Conservation (phyloP, 2,329 filamentous ascomycete species). For the Pyrenophora seminiperda region DNA sequence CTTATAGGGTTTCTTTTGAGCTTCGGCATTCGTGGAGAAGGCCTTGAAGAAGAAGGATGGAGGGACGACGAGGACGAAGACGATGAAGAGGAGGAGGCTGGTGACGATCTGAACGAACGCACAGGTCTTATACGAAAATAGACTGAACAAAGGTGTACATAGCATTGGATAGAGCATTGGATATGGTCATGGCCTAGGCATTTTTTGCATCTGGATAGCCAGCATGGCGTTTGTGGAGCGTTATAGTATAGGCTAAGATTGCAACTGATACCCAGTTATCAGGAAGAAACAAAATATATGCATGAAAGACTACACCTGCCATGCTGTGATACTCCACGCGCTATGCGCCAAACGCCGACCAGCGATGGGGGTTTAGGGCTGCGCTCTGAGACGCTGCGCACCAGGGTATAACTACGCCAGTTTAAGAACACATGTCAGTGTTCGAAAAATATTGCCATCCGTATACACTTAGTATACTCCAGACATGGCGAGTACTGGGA, state of each 20-base stretch:
- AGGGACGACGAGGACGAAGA: slow-evolving; percentile 46
- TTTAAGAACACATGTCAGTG: too few species aligned
- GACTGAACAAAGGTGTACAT: background rate
- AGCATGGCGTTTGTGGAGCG: slow-evolving; percentile 18
- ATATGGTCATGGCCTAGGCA: slow-evolving; percentile 10
- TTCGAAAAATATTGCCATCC: too few species aligned
- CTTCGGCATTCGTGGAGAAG: slow-evolving; percentile 72
- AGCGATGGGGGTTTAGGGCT: too few species aligned
- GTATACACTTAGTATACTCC: too few species aligned
- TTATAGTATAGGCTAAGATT: background rate
- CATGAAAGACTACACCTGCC: background rate
- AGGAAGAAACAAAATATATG: background rate
- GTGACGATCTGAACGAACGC: slow-evolving; percentile 31
- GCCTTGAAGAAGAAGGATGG: slow-evolving; percentile 64
- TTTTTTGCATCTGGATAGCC: slow-evolving; percentile 6
- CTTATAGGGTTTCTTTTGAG: slow-evolving; percentile 80
- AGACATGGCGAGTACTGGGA: too few species aligned
- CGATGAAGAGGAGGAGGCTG: slow-evolving; percentile 34
- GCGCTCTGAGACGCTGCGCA: too few species aligned
- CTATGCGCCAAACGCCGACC: background rate
- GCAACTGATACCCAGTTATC: background rate
- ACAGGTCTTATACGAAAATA: slow-evolving; percentile 40
- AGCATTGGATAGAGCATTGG: slow-evolving; percentile 9
- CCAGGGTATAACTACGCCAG: too few species aligned
- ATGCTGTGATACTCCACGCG: background rate